Evolutionary conservation across 2,329 filamentous ascomycete species (phyloP), one percentile per base, ranked within the genome.

Genomic region (Cucurbitaria berberidis): DNA sequence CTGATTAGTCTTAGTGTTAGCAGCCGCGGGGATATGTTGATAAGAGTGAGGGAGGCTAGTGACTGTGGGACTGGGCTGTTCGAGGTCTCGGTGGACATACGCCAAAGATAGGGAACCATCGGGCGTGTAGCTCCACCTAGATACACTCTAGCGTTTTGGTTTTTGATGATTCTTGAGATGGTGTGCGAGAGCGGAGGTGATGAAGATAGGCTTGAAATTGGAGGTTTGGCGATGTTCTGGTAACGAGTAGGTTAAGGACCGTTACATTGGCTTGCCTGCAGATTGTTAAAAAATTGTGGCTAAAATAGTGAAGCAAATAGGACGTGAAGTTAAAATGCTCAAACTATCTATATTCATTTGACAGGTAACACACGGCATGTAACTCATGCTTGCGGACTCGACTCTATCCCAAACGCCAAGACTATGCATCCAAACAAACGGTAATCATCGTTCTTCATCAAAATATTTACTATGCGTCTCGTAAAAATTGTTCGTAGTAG

Each of bases 401-500:
- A 36, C 34, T 36, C 8, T 38, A 38, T 38, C n/a, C 18, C 16
- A 38, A 19, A 38, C 35, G 16, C 35, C 35, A 38, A 10, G 9
- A 34, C 30, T n/a, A 34, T 34, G 30, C 30, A 34, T 34, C 10
- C n/a, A n/a, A 34, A 10, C 30, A n/a, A 34, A 34, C 30, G 9
- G 30, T 34, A 10, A 34, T 34, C 15, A n/a, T 15, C 16, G 9
- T n/a, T 34, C 2, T 34, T n/a, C 11, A 13, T 27, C 36, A n/a
- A 13, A 39, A 34, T 11, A 16, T 7, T 19, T 11, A 48, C 34
- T 57, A 71, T 2, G 50, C 53, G 47, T 74, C 72, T n/a, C 34
- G 43, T 63, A 82, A 68, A 51, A 82, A 81, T 0, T 73, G 70
- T 16, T 74, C 74, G 65, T 82, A 84, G 62, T 84, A 85, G 6